Percentiles rank a stretch among this genome's conserved stretches.
phyloP scores from a whole-genome alignment of 768 basidiomycete species.

The Rhizopogon roseolus region DNA sequence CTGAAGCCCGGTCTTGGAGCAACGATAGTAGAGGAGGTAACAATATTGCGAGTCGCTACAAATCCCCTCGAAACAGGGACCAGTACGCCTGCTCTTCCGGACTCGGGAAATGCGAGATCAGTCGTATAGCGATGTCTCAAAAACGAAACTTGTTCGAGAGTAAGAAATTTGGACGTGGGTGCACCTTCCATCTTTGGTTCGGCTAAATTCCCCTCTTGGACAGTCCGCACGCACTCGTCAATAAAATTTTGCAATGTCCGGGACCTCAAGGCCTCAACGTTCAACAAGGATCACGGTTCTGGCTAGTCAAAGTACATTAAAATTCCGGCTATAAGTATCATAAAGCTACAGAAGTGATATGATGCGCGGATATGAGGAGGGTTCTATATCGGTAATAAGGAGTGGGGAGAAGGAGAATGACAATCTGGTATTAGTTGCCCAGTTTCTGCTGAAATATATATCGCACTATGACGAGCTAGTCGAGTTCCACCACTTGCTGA shows the following conservation, averaged over 20 bases:
- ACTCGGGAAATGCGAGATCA: no score
- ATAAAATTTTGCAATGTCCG: no score
- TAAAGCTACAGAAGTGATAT: not conserved
- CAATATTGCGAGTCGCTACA: not conserved
- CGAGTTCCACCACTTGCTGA: slow-evolving; percentile 76
- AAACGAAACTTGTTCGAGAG: not conserved
- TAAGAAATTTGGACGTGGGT: not conserved
- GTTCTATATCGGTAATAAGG: not conserved
- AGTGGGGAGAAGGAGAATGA: not conserved
- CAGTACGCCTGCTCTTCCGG: no score
- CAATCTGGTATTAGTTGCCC: not conserved
- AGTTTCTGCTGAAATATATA: not conserved
- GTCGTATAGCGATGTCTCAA: not conserved
- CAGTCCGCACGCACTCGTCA: no score
- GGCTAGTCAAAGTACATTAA: not conserved
- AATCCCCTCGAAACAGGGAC: no score
- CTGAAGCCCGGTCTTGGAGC: not conserved
- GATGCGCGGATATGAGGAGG: not conserved
- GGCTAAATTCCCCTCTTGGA: no score
- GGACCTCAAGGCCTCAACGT: no score
- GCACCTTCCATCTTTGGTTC: not conserved
- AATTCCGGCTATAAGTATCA: not conserved
- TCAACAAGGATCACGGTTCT: not conserved
- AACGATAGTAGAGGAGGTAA: not conserved
- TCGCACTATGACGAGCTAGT: slow-evolving; percentile 5